phyloP scores from a whole-genome alignment of 495 filamentous ascomycete genomes.

The Viridothelium virens region DNA sequence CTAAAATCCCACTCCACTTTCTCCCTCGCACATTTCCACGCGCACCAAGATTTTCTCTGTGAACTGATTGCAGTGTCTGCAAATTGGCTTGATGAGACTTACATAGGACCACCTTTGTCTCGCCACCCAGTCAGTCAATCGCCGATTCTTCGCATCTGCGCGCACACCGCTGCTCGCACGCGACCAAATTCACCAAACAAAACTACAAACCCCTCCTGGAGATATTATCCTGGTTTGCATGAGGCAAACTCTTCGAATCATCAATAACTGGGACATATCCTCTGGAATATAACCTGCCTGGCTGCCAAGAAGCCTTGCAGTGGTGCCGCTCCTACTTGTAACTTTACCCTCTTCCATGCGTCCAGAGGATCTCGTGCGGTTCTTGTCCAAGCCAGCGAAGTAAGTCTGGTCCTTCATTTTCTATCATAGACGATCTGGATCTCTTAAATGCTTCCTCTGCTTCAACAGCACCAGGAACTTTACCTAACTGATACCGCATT shows the following conservation, averaged over 20 bases:
- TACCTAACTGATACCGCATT: conserved; percentile 16
- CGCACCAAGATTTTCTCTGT: not conserved
- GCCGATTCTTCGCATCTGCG: not conserved
- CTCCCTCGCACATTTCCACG: not conserved
- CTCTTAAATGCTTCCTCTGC: not conserved
- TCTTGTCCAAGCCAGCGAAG: conserved; percentile 95
- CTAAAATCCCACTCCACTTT: not conserved
- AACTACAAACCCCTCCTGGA: not conserved
- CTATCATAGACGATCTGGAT: not conserved
- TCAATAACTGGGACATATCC: not conserved
- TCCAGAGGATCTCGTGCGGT: conserved; percentile 84
- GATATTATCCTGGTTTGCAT: not conserved
- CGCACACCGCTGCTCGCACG: conserved; percentile 8
- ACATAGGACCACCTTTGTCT: not conserved
- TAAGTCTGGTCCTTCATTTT: conserved; percentile 40
- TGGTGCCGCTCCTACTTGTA: conserved; percentile 2
- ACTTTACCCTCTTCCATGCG: conserved; percentile 63
- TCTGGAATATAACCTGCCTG: not conserved
- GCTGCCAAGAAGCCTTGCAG: conserved; percentile 8
- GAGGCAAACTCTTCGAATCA: not conserved
- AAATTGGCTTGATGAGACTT: not conserved
- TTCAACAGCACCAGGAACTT: not conserved
- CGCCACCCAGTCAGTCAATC: not conserved
- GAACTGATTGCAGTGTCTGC: not conserved
- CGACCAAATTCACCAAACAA: not conserved